These are phyloP conservation scores for Amanita fuliginea DNA, from an alignment of 768 basidiomycete genomes.

Conservation along the genomic window DNA sequence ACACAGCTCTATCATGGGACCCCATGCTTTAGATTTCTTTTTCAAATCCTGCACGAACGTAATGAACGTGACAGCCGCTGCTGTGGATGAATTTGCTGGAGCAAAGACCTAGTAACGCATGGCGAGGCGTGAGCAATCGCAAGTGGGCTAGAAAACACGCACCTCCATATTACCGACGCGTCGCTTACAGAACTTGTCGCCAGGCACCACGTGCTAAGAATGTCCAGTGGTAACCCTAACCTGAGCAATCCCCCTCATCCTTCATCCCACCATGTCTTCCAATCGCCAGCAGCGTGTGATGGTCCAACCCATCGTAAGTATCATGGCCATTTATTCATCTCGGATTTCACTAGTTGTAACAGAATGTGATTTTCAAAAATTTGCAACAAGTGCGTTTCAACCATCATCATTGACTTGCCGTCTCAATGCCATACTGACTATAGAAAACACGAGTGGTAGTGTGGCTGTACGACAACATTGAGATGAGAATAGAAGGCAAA, in stretches of 20 bases:
- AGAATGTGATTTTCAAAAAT: slow-evolving; percentile 99
- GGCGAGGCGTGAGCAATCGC: too few species aligned
- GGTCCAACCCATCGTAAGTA: slow-evolving; percentile 96
- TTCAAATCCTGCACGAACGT: slow-evolving; percentile 99
- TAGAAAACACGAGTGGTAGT: slow-evolving; percentile 80
- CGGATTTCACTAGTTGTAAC: neutral
- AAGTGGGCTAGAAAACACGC: neutral
- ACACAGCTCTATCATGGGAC: slow-evolving; percentile 91
- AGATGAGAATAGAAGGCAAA: slow-evolving; percentile 92
- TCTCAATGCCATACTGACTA: slow-evolving; percentile 8
- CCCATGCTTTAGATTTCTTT: slow-evolving; percentile 94
- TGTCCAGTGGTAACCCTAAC: slow-evolving; percentile 15
- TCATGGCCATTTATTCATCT: slow-evolving; percentile 1
- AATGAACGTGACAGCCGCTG: slow-evolving; percentile 97
- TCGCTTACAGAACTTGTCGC: slow-evolving; percentile 12
- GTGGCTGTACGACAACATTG: slow-evolving; percentile 95
- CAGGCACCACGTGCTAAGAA: slow-evolving; percentile 12
- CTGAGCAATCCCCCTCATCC: slow-evolving; percentile 10
- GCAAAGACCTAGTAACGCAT: slow-evolving; percentile 40
- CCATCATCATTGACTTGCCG: neutral
- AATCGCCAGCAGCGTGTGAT: slow-evolving; percentile 92
- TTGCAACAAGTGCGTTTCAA: slow-evolving; percentile 57
- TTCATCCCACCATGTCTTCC: slow-evolving; percentile 50
- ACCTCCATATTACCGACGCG: slow-evolving; percentile 22
- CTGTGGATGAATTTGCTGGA: slow-evolving; percentile 85